Evolutionary conservation across 768 basidiomycete genomes (phyloP).

Genomic region (Auricularia sp.): DNA sequence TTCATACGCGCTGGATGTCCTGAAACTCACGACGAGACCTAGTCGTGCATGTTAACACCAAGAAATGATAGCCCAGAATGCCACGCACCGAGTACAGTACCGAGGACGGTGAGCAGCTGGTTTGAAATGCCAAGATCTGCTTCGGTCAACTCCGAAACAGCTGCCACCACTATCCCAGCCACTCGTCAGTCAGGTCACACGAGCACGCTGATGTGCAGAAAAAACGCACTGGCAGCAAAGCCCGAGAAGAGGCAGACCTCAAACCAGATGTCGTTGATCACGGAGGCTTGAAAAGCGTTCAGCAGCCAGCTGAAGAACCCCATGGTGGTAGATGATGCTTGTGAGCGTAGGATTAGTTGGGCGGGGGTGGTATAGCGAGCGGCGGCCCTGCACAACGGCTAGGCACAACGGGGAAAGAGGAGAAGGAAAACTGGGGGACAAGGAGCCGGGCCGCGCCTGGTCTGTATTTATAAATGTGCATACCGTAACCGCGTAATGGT

Average conservation of each 20-base stretch:
- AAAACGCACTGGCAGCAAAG: background rate
- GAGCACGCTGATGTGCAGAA: background rate
- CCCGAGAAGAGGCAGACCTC: background rate
- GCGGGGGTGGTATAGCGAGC: too few relatives aligned
- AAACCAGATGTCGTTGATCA: conserved; percentile 1
- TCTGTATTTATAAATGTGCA: too few relatives aligned
- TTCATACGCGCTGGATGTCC: conserved; percentile 63
- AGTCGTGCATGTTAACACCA: conserved; percentile 10
- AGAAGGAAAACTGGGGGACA: too few relatives aligned
- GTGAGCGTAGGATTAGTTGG: too few relatives aligned
- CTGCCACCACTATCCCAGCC: conserved; percentile 40
- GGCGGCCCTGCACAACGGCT: too few relatives aligned
- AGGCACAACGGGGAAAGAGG: too few relatives aligned
- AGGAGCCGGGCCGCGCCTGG: too few relatives aligned
- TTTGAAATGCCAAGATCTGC: conserved; percentile 42
- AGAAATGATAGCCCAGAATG: conserved; percentile 11
- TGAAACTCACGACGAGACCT: conserved; percentile 44
- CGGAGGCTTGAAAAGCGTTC: background rate
- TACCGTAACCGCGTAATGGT: too few relatives aligned
- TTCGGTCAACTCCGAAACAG: conserved; percentile 41
- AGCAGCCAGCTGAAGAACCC: background rate
- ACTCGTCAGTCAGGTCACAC: background rate
- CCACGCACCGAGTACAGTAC: conserved; percentile 45
- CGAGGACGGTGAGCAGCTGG: conserved; percentile 55
- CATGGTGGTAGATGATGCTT: background rate